Conservation (phyloP, 306 rosid species). For the Cucurbita moschata region DNA sequence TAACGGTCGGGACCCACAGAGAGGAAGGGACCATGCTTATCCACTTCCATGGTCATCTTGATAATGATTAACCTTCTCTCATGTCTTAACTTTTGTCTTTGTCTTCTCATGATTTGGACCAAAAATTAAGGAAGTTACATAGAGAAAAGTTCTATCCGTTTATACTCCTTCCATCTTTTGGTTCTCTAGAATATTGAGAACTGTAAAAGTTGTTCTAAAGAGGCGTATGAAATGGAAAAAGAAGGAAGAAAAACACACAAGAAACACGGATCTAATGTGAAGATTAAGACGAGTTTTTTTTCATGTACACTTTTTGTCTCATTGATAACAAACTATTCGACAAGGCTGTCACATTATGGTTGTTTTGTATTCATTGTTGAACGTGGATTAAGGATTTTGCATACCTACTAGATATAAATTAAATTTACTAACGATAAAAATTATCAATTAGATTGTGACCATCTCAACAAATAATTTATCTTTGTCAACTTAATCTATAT, state of each 20-base stretch:
- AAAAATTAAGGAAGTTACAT: background rate
- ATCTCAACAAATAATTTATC: too few species aligned
- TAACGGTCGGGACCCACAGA: background rate
- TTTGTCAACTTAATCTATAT: too few species aligned
- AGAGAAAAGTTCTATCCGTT: background rate
- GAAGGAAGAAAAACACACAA: background rate
- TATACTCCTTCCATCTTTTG: background rate
- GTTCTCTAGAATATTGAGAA: background rate
- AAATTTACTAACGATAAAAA: too few species aligned
- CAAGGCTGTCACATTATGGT: too few species aligned
- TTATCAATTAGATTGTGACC: too few species aligned
- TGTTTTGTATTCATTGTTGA: too few species aligned
- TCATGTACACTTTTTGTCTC: background rate
- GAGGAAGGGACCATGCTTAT: conserved; percentile 3
- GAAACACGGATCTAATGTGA: background rate
- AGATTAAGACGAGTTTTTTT: background rate
- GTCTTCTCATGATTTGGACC: background rate
- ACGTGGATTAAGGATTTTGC: too few species aligned
- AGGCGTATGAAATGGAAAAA: too few species aligned
- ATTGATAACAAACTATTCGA: too few species aligned
- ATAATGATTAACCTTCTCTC: background rate
- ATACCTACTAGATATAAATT: too few species aligned
- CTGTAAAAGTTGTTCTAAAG: background rate
- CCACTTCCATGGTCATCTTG: conserved; percentile 6
- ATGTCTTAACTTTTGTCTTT: background rate